phyloP scores from a whole-genome alignment of 2,329 filamentous ascomycete species.

The Cadophora malorum region DNA sequence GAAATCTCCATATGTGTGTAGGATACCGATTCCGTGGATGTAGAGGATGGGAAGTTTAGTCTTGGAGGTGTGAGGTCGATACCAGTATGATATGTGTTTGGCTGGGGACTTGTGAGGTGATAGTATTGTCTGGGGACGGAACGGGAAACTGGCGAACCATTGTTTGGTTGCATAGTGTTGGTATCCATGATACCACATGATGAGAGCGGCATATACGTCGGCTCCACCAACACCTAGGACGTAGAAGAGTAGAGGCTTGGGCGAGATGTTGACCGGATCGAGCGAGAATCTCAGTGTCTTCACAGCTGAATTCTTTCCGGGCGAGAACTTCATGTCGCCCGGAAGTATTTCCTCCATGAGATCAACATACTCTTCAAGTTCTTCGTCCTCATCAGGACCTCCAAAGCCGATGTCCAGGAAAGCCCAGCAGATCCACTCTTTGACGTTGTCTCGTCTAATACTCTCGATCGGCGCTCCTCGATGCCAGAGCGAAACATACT shows the following conservation, averaged over 20 bases:
- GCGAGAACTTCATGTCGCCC: background rate
- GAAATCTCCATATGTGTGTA: constrained; percentile 60
- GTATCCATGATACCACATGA: constrained; percentile 35
- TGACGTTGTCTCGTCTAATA: constrained; percentile 61
- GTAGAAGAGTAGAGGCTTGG: constrained; percentile 52
- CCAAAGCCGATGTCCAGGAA: constrained; percentile 56
- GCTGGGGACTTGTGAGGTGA: constrained; percentile 51
- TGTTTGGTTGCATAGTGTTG: constrained; percentile 43
- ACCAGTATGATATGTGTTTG: constrained; percentile 59
- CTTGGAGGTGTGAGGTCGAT: constrained; percentile 62
- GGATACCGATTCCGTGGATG: constrained; percentile 64
- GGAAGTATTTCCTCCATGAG: constrained; percentile 49
- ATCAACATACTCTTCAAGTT: constrained; percentile 55
- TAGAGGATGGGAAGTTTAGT: constrained; percentile 61
- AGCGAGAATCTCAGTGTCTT: constrained; percentile 60
- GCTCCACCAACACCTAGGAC: background rate
- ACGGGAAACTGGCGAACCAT: constrained; percentile 50
- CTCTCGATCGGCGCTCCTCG: constrained; percentile 54
- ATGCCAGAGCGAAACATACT: constrained; percentile 62
- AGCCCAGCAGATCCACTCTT: constrained; percentile 63
- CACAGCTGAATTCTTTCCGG: constrained; percentile 45
- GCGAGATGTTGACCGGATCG: constrained; percentile 59
- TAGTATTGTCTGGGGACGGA: constrained; percentile 53
- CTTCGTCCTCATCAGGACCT: constrained; percentile 48
- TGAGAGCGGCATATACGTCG: background rate